A percentile compares a stretch with the other conserved stretches of the same genome.
These are phyloP conservation scores for Cercospora zeina DNA, from an alignment of 2,329 filamentous ascomycete species.

Conservation along the genomic window DNA sequence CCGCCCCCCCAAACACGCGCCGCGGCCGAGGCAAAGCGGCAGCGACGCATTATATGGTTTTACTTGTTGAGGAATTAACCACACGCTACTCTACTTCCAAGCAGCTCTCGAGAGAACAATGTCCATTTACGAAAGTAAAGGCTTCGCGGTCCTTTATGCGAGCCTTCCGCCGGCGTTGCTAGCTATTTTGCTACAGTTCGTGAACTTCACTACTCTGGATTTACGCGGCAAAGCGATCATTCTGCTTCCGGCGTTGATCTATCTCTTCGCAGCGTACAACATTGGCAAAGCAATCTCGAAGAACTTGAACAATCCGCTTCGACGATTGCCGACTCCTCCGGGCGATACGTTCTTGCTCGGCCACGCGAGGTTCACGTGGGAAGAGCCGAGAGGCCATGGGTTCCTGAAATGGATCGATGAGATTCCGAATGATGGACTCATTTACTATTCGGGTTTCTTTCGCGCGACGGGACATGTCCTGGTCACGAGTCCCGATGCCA, in stretches of 20 bases:
- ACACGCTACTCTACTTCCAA: too few relatives aligned
- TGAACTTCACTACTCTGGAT: not conserved
- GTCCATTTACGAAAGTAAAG: conserved; percentile 13
- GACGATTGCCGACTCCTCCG: conserved; percentile 18
- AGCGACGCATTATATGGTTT: too few relatives aligned
- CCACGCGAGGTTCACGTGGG: conserved; percentile 42
- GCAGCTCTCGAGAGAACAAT: too few relatives aligned
- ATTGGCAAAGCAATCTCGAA: not conserved
- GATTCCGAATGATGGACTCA: conserved; percentile 46
- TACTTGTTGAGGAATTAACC: too few relatives aligned
- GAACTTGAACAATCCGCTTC: conserved; percentile 4
- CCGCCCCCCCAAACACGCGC: too few relatives aligned
- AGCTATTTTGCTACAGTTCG: conserved; percentile 1
- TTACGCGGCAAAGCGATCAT: not conserved
- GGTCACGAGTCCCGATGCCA: conserved; percentile 43
- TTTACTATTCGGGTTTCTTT: conserved; percentile 45
- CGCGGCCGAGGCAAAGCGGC: too few relatives aligned
- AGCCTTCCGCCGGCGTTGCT: not conserved
- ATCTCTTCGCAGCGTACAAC: conserved; percentile 8
- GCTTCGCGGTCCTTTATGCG: not conserved
- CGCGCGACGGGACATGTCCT: conserved; percentile 41
- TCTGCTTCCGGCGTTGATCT: not conserved
- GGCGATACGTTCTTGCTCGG: conserved; percentile 39
- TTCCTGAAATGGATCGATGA: conserved; percentile 43
- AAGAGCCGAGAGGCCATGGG: conserved; percentile 40